Percentiles rank a stretch among this genome's conserved stretches.
These are phyloP conservation scores for Microsporum canis DNA, from an alignment of 2,329 filamentous ascomycete genomes.

Conservation along the genomic window DNA sequence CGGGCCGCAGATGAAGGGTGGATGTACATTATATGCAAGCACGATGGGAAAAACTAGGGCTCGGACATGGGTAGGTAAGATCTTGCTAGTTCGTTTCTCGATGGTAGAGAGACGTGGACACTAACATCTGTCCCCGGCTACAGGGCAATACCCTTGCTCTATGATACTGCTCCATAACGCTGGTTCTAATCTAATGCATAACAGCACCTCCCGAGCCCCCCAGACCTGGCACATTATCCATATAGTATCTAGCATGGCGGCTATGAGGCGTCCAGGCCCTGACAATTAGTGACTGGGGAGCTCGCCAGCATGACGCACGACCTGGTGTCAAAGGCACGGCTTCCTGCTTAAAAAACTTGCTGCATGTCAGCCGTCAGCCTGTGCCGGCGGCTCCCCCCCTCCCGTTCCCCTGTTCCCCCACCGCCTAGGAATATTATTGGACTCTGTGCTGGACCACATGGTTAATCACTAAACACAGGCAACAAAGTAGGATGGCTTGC, in stretches of 20 bases:
- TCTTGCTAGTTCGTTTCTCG: constrained; percentile 1
- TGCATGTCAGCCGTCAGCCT: constrained; percentile 4
- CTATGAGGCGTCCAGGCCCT: constrained; percentile 3
- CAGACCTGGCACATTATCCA: background rate
- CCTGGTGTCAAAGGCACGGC: constrained; percentile 2
- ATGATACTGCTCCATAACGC: background rate
- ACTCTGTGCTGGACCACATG: background rate
- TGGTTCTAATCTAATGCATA: background rate
- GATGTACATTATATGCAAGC: constrained; percentile 2
- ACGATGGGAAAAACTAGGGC: background rate
- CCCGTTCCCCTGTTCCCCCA: background rate
- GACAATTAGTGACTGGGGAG: background rate
- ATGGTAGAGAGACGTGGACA: background rate
- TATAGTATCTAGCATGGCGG: background rate
- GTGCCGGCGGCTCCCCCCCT: constrained; percentile 2
- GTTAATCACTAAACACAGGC: constrained; percentile 2
- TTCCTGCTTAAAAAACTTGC: constrained; percentile 1
- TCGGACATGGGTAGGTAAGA: background rate
- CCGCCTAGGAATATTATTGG: background rate
- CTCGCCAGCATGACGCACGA: background rate
- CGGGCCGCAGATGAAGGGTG: constrained; percentile 1
- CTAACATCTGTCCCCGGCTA: background rate
- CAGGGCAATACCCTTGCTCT: background rate
- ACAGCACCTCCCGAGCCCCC: background rate
- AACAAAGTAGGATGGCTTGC: background rate